These are phyloP conservation scores for Physcia stellaris DNA, from an alignment of 495 filamentous ascomycete species.

Conservation along the genomic window DNA sequence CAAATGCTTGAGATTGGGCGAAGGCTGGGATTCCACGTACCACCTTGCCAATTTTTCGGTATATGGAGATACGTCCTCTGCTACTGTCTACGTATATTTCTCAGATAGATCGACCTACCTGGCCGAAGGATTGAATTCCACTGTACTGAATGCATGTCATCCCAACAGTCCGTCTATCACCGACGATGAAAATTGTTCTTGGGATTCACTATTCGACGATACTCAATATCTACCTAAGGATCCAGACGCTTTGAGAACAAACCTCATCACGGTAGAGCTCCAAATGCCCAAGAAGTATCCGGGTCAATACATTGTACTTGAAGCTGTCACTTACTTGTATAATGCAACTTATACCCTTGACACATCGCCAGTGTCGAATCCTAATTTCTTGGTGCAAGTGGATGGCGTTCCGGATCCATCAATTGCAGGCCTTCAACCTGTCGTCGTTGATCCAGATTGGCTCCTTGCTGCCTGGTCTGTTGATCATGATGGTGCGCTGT, in stretches of 20 bases:
- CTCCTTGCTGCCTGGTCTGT: slow-evolving; percentile 16
- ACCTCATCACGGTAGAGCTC: no score
- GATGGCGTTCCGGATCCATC: not conserved
- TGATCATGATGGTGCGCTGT: slow-evolving; percentile 5
- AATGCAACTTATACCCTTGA: slow-evolving; percentile 15
- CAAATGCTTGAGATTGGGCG: slow-evolving; percentile 11
- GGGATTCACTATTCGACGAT: no score
- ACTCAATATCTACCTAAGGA: no score
- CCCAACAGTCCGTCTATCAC: no score
- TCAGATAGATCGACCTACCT: slow-evolving; percentile 7
- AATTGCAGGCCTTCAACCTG: not conserved
- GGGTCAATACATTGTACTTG: no score
- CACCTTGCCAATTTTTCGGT: slow-evolving; percentile 5
- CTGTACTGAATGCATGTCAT: no score
- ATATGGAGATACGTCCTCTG: not conserved
- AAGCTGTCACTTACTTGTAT: slow-evolving; percentile 4
- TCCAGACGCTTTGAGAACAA: no score
- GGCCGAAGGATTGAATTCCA: no score
- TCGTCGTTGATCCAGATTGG: slow-evolving; percentile 13
- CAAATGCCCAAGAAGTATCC: no score
- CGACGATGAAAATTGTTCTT: no score
- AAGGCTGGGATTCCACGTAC: slow-evolving; percentile 9
- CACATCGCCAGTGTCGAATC: slow-evolving; percentile 5
- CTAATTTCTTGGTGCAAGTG: slow-evolving; percentile 5
- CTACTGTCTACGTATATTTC: slow-evolving; percentile 3